Base-by-base conservation (phyloP, 2,329 filamentous ascomycete species). In the Pochonia chlamydosporia region DNA sequence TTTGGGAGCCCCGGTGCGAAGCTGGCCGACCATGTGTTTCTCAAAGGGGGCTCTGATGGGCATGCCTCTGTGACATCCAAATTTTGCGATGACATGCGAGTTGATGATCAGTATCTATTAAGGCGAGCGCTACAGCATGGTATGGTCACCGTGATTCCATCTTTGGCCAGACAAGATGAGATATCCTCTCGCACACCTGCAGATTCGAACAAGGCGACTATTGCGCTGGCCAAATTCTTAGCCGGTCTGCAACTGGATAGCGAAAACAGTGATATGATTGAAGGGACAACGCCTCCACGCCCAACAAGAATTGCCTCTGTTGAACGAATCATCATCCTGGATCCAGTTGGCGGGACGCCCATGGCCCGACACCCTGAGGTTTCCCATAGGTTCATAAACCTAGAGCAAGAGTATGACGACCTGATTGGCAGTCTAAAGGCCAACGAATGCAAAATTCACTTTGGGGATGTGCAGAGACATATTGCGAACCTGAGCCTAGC, bases 291-390 rank as follows among this genome's bases (percentile, higher is more conserved):
- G 44, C 63, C 70, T 41, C 56, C 57, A 46, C 60, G 60, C 42
- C 62, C 73, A 2, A 69, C 69, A 47, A 74, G 76, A 25, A 66
- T 81, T 50, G 78, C 84, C 1, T 78, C 79, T 0, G 69, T 99
- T 5, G 92, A 97, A 61, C 80, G 92, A 30, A 75, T 99, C 36
- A 95, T 99, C 52, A 72, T 99, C 24, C 75, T 99, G 6, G 93
- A 99, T 63, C 84, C 88, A 1, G 69, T 90, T 0, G 93, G 93
- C 3, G 92, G 90, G 0, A 89, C 91, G 40, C 93, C 93, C 0
- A 74, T 88, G 49, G 63, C 76, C 57, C 63, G 63, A 5, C 63
- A 61, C 21, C 60, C 63, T 3, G 61, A 61, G 3, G 58, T 63
- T 18, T 62, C 62, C 26, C 70, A 73, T 46, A 60, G 70, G 30